Conservation (phyloP, 2,329 filamentous ascomycete species). For the Ophiocordyceps camponoti-saundersi region DNA sequence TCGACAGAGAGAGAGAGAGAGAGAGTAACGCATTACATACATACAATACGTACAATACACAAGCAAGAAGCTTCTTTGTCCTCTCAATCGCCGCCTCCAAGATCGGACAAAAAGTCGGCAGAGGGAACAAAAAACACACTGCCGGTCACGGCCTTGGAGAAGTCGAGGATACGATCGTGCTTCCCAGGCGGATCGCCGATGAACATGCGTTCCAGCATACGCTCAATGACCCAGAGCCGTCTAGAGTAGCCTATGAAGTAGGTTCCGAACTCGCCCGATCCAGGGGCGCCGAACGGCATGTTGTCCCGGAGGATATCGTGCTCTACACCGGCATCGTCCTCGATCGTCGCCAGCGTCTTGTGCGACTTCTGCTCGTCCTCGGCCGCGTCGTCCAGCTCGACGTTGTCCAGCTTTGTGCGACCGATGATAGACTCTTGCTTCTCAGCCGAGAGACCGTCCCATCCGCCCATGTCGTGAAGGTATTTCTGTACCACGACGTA, state of each 20-base stretch:
- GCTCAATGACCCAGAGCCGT: slow-evolving; percentile 37
- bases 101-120: slow-evolving; percentile 1
- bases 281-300: slow-evolving; percentile 42
- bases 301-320: slow-evolving; percentile 38
- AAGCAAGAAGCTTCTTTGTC: too few species aligned
- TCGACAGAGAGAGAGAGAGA: too few species aligned
- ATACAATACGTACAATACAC: neutral
- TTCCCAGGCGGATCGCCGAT: slow-evolving; percentile 32
- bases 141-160: slow-evolving; percentile 33
- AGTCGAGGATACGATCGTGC: slow-evolving; percentile 39
- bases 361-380: slow-evolving; percentile 27
- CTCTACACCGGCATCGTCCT: slow-evolving; percentile 31
- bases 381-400: slow-evolving; percentile 34
- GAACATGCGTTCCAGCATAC: slow-evolving; percentile 42
- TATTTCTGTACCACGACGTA: slow-evolving; percentile 45
- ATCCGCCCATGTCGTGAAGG: slow-evolving; percentile 30
- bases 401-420: slow-evolving; percentile 38
- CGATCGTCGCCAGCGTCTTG: slow-evolving; percentile 36
- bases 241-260: slow-evolving; percentile 41
- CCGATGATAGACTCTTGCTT: slow-evolving; percentile 39
- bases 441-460: slow-evolving; percentile 28
- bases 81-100: neutral
- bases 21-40: neutral
- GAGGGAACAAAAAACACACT: slow-evolving; percentile 34
- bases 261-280: slow-evolving; percentile 32